Evolutionary conservation across 306 rosid species (phyloP).

Genomic region (Leucaena leucocephala): DNA sequence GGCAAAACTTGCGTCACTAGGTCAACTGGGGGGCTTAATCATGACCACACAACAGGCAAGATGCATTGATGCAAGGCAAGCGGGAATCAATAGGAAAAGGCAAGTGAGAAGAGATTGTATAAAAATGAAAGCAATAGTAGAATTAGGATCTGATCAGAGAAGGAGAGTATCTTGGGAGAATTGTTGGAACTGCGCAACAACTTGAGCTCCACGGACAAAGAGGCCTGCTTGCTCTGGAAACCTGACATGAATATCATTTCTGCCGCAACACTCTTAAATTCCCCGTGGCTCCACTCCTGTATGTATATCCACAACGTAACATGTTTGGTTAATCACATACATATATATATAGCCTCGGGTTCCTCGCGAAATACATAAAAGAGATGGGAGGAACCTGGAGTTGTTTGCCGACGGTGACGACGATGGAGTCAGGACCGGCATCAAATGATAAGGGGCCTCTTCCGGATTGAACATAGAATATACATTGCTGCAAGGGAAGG

Average conservation of each 20-base stretch:
- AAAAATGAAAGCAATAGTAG: slow-evolving; percentile 38
- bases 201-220: slow-evolving; percentile 46
- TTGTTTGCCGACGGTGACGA: slow-evolving; percentile 55
- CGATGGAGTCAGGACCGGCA: slow-evolving; percentile 48
- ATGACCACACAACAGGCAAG: not conserved
- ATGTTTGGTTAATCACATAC: not conserved
- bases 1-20: not conserved
- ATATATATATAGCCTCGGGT: not conserved
- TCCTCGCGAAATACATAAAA: not conserved
- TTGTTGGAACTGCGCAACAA: slow-evolving; percentile 21
- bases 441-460: slow-evolving; percentile 38
- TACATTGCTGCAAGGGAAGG: slow-evolving; percentile 47
- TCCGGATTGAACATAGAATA: slow-evolving; percentile 39
- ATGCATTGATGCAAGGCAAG: not conserved
- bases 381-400: slow-evolving; percentile 44
- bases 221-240: slow-evolving; percentile 32
- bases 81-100: slow-evolving; percentile 25
- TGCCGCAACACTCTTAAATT: slow-evolving; percentile 44
- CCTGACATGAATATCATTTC: slow-evolving; percentile 42
- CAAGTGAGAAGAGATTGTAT: slow-evolving; percentile 34
- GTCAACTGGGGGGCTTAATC: not conserved
- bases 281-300: slow-evolving; percentile 48
- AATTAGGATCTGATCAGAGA: slow-evolving; percentile 48
- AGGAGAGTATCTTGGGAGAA: slow-evolving; percentile 40
- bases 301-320: not conserved